Evolutionary conservation across 176 grass and related monocot genomes (phyloP).

Genomic region (Oryza officinalis): DNA sequence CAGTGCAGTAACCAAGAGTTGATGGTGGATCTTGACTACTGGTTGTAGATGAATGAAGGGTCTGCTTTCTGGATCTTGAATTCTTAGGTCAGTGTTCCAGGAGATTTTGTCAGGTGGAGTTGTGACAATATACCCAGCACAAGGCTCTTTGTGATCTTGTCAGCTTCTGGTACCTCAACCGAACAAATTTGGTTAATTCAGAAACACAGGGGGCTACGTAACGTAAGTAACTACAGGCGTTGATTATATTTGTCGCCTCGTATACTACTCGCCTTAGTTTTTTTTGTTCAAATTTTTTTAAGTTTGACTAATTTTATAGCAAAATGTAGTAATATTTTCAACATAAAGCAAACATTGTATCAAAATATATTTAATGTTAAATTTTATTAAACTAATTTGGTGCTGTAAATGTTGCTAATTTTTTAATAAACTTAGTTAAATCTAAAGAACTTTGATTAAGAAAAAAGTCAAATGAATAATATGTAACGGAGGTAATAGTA

Average conservation of each 20-base stretch:
- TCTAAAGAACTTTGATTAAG: too few species aligned
- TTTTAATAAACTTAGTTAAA: too few species aligned
- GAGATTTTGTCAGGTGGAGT: conserved; percentile 8
- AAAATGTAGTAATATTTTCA: too few species aligned
- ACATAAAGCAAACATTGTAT: too few species aligned
- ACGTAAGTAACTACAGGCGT: neutral
- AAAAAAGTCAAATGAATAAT: too few species aligned
- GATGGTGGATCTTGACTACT: conserved; percentile 29
- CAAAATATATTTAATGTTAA: too few species aligned
- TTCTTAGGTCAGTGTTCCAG: neutral
- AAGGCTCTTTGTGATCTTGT: neutral
- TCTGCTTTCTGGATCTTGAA: conserved; percentile 26
- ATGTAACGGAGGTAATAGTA: too few species aligned
- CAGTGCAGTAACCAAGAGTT: neutral
- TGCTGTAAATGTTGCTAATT: too few species aligned
- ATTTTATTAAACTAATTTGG: too few species aligned
- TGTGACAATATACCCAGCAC: neutral
- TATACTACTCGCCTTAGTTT: too few species aligned
- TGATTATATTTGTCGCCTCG: neutral
- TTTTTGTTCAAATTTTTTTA: too few species aligned
- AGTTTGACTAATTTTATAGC: too few species aligned
- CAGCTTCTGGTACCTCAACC: neutral
- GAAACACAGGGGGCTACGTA: neutral
- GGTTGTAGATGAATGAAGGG: conserved; percentile 20
- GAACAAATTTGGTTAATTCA: neutral